A percentile compares a stretch with the other conserved stretches of the same genome.
Conservation (phyloP, 1,139 yeast genomes). For the Kodamaea ohmeri region DNA sequence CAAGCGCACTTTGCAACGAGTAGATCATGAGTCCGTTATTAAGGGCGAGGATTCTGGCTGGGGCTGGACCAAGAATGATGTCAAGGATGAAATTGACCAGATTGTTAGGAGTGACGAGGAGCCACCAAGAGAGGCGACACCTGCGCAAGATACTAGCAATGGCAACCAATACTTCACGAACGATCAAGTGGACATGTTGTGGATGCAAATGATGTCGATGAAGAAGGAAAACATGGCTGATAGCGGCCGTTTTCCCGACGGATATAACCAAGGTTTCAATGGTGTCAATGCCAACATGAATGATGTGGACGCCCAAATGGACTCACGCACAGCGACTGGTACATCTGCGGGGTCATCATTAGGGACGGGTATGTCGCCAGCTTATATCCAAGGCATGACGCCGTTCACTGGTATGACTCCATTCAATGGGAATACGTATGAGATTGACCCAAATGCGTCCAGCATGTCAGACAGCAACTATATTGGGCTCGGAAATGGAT, state of each 20-base stretch:
- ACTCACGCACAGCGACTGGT: background rate
- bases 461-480: background rate
- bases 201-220: constrained; percentile 30
- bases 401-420: constrained; percentile 3
- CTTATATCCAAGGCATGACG: background rate
- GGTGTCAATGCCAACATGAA: no score
- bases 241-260: background rate
- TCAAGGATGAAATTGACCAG: constrained; percentile 1
- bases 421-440: background rate
- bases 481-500: background rate
- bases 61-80: background rate
- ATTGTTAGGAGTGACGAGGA: background rate
- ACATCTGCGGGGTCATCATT: no score
- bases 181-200: constrained; percentile 26
- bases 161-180: constrained; percentile 14
- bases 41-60: background rate
- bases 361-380: constrained; percentile 1
- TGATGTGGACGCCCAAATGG: constrained; percentile 1
- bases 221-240: background rate
- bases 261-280: background rate
- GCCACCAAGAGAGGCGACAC: background rate
- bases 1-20: constrained; percentile 9
- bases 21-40: constrained; percentile 1
- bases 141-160: background rate
- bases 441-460: background rate